phyloP scores from a whole-genome alignment of 768 basidiomycete species.

The Boletus vermiculosoides region DNA sequence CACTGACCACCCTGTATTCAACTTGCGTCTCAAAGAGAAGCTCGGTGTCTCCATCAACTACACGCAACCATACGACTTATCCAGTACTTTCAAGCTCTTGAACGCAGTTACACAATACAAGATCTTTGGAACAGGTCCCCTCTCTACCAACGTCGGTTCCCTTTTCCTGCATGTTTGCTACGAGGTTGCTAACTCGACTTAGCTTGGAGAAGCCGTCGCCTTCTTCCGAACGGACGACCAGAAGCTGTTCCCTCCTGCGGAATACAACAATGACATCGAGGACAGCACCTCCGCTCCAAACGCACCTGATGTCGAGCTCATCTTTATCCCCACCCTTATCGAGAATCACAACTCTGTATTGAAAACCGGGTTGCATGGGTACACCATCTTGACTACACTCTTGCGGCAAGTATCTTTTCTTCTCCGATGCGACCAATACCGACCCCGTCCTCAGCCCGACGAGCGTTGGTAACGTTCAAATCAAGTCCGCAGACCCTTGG shows the following conservation, averaged over 20 bases:
- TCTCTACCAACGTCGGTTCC: conserved; percentile 51
- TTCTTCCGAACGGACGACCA: conserved; percentile 36
- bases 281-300: conserved; percentile 31
- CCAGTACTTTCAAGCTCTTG: conserved; percentile 27
- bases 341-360: background rate
- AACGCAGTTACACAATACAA: conserved; percentile 42
- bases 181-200: background rate
- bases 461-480: conserved; percentile 39
- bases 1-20: conserved; percentile 62
- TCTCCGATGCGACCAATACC: background rate
- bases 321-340: conserved; percentile 12
- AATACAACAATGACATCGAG: conserved; percentile 29
- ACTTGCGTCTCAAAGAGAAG: conserved; percentile 53
- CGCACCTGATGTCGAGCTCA: conserved; percentile 32
- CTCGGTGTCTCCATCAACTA: conserved; percentile 42
- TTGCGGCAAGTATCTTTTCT: conserved; percentile 24
- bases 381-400: conserved; percentile 16
- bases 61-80: conserved; percentile 29
- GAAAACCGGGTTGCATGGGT: conserved; percentile 15
- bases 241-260: conserved; percentile 29
- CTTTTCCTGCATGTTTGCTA: background rate
- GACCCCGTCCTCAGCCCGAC: conserved; percentile 36
- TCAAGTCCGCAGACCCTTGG: conserved; percentile 42
- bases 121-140: conserved; percentile 45
- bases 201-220: conserved; percentile 31